Evolutionary conservation across 495 filamentous ascomycete genomes (phyloP).

Genomic region (Amniculicola lignicola): DNA sequence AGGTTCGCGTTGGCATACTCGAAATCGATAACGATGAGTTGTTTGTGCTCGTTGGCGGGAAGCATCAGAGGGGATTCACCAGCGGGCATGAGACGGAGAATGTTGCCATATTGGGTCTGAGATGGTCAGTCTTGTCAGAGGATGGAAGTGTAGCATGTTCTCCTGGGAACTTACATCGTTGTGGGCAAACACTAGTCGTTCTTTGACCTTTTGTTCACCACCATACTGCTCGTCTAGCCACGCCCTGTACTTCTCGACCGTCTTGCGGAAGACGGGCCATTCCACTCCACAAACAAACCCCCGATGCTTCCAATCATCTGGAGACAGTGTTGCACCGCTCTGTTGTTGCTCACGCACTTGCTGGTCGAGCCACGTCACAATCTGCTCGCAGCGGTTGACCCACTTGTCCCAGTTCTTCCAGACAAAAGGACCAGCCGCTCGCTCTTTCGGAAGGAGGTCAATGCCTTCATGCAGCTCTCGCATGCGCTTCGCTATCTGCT

Average conservation of each 20-base stretch:
- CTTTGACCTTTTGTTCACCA: constrained; percentile 60
- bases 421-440: constrained; percentile 72
- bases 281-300: constrained; percentile 80
- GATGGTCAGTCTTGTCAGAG: too few relatives aligned
- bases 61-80: constrained; percentile 83
- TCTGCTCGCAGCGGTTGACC: constrained; percentile 73
- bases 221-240: constrained; percentile 73
- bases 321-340: constrained; percentile 38
- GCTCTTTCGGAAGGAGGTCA: constrained; percentile 74
- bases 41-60: constrained; percentile 88
- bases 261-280: constrained; percentile 73
- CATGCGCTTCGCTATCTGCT: constrained; percentile 98
- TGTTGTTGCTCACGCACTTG: constrained; percentile 53
- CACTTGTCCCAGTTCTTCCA: constrained; percentile 96
- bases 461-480: constrained; percentile 93
- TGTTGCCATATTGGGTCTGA: constrained; percentile 97
- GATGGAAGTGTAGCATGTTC: too few relatives aligned
- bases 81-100: constrained; percentile 80
- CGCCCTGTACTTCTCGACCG: constrained; percentile 72
- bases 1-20: constrained; percentile 93
- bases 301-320: constrained; percentile 59
- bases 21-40: constrained; percentile 95
- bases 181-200: constrained; percentile 86
- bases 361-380: constrained; percentile 72
- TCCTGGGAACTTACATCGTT: constrained; percentile 80